These are phyloP conservation scores for Emmonsia crescens DNA, from an alignment of 2,329 filamentous ascomycete species.

Conservation along the genomic window DNA sequence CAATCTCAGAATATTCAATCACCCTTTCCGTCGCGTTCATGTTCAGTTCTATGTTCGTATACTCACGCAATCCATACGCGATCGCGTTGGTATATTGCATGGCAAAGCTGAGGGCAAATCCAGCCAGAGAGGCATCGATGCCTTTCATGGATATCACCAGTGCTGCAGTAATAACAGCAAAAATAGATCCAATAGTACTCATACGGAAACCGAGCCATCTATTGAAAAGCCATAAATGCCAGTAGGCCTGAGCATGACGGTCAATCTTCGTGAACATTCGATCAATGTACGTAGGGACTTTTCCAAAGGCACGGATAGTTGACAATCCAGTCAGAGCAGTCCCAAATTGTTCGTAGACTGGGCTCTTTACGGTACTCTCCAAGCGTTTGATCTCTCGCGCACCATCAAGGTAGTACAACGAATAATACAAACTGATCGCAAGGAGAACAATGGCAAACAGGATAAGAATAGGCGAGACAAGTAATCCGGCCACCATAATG, in stretches of 20 bases:
- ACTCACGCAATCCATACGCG: constrained; percentile 56
- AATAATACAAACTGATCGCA: constrained; percentile 46
- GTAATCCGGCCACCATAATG: constrained; percentile 54
- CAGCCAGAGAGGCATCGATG: constrained; percentile 60
- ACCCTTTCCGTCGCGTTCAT: constrained; percentile 72
- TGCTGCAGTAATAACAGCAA: constrained; percentile 53
- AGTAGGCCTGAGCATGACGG: constrained; percentile 53
- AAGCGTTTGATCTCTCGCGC: constrained; percentile 67
- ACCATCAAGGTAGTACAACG: constrained; percentile 53
- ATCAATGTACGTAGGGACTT: constrained; percentile 53
- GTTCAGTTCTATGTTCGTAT: constrained; percentile 61
- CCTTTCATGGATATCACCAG: constrained; percentile 51
- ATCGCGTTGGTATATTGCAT: constrained; percentile 56
- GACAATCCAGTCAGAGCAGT: constrained; percentile 60
- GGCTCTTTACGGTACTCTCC: constrained; percentile 65
- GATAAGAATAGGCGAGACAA: constrained; percentile 59
- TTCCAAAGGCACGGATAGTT: constrained; percentile 67
- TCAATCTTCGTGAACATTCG: constrained; percentile 63
- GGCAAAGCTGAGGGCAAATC: constrained; percentile 64
- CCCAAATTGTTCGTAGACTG: constrained; percentile 70
- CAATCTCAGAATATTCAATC: constrained; percentile 60
- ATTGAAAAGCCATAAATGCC: constrained; percentile 61
- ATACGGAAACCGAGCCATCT: constrained; percentile 69
- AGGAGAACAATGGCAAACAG: constrained; percentile 51
- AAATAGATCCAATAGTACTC: constrained; percentile 56